A percentile compares a stretch with the other conserved stretches of the same genome.
These are phyloP conservation scores for Thalassiosira exigua DNA, from an alignment of 352 stramenopile species.

Conservation along the genomic window DNA sequence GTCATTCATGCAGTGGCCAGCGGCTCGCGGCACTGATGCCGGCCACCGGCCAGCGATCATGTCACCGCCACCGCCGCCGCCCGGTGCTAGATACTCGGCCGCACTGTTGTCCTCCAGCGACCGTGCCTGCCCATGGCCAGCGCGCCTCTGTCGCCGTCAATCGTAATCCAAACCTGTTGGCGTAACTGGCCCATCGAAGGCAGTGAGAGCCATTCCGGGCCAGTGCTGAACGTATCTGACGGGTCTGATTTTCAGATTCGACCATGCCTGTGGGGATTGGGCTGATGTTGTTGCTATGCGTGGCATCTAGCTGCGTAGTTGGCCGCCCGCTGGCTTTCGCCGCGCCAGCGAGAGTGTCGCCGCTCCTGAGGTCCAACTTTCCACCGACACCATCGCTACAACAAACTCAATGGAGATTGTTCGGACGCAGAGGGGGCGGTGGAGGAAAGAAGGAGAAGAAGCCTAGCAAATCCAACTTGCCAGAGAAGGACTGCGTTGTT, in stretches of 20 bases:
- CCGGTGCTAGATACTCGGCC: no score
- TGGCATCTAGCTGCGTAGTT: constrained; percentile 12
- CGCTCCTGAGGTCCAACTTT: background rate
- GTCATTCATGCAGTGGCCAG: no score
- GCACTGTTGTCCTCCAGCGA: no score
- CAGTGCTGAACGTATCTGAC: background rate
- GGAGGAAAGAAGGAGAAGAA: constrained; percentile 59
- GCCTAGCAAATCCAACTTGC: constrained; percentile 63
- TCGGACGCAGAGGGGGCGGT: constrained; percentile 21
- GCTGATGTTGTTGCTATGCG: constrained; percentile 15
- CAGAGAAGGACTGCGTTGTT: constrained; percentile 75
- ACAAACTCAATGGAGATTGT: constrained; percentile 14
- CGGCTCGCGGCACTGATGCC: no score
- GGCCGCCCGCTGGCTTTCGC: constrained; percentile 5
- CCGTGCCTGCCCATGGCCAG: no score
- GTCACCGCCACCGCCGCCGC: no score
- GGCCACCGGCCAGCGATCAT: no score
- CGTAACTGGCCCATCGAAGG: no score
- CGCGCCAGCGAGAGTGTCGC: background rate
- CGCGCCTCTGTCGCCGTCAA: no score
- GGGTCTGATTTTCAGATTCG: background rate
- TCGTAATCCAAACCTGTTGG: no score
- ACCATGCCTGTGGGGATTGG: constrained; percentile 4
- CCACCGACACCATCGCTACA: constrained; percentile 9
- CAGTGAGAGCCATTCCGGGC: background rate